Conservation (phyloP, 2,329 filamentous ascomycete genomes). For the Fusarium albosuccineum region DNA sequence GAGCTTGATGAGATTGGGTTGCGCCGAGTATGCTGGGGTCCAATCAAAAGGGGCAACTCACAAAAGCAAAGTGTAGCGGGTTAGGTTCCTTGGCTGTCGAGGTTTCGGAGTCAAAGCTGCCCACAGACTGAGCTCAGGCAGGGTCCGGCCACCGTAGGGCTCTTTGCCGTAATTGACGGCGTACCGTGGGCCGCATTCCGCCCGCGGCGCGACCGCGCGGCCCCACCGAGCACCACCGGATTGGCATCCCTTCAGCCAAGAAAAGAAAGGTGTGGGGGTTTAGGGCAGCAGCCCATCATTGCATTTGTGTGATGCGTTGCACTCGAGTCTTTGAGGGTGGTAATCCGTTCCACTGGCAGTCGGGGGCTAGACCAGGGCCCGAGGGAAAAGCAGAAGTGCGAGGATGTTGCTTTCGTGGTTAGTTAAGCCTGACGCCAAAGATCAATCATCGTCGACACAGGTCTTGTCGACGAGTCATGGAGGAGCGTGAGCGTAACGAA, state of each 20-base stretch:
- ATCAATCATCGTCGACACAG: conserved; percentile 2
- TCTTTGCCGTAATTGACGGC: conserved; percentile 31
- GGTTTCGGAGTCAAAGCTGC: conserved; percentile 26
- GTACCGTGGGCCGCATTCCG: conserved; percentile 32
- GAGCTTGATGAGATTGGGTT: conserved; percentile 33
- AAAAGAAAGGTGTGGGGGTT: conserved; percentile 28
- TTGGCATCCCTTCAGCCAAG: conserved; percentile 10
- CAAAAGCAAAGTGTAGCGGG: conserved; percentile 40
- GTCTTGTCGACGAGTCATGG: conserved; percentile 33
- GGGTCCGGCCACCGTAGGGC: conserved; percentile 26
- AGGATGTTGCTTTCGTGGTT: neutral
- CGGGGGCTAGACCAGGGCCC: neutral
- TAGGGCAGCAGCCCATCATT: neutral
- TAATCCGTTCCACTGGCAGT: conserved; percentile 9
- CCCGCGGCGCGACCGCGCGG: conserved; percentile 33
- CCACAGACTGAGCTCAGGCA: conserved; percentile 27
- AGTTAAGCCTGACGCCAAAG: neutral
- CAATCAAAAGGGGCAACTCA: conserved; percentile 34
- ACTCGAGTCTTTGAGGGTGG: neutral
- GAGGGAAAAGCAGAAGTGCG: neutral
- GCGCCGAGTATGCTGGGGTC: conserved; percentile 14
- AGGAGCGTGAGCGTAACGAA: conserved; percentile 19
- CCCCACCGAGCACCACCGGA: conserved; percentile 19
- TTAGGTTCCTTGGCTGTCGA: conserved; percentile 35
- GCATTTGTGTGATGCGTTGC: neutral